Percentiles rank a stretch among this genome's conserved stretches.
phyloP scores from a whole-genome alignment of 176 grass and related monocot genomes.

The Bothriochloa decipiens region DNA sequence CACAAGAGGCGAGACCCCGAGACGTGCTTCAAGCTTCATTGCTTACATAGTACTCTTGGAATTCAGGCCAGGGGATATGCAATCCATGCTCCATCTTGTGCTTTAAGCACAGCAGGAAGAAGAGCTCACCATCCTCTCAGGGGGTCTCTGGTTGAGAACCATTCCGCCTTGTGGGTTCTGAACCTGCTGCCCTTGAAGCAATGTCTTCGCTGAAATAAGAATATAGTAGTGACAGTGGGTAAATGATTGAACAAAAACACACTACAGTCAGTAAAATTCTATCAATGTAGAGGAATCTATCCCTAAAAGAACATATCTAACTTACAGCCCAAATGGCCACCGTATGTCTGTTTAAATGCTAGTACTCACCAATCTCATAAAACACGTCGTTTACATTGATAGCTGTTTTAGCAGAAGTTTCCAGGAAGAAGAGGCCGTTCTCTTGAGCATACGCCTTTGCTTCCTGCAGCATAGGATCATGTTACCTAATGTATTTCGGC shows the following conservation, averaged over 20 bases:
- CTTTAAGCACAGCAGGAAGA: slow-evolving; percentile 85
- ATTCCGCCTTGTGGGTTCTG: slow-evolving; percentile 73
- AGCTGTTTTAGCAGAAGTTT: slow-evolving; percentile 95
- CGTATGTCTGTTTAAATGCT: neutral
- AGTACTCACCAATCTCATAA: slow-evolving; percentile 79
- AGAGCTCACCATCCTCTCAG: slow-evolving; percentile 63
- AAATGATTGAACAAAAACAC: neutral
- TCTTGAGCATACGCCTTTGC: slow-evolving; percentile 82
- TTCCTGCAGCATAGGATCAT: slow-evolving; percentile 58
- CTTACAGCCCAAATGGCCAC: neutral
- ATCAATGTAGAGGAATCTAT: neutral
- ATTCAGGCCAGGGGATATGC: slow-evolving; percentile 16
- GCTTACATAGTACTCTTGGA: slow-evolving; percentile 26
- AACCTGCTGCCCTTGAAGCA: slow-evolving; percentile 63
- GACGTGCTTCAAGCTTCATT: neutral
- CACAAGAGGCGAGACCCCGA: slow-evolving; percentile 17
- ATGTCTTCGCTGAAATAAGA: slow-evolving; percentile 73
- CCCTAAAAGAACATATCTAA: neutral
- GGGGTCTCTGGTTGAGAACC: slow-evolving; percentile 62
- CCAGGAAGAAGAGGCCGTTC: slow-evolving; percentile 87
- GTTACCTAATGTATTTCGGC: neutral
- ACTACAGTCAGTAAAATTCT: neutral
- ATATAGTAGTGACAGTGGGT: neutral
- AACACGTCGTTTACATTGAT: slow-evolving; percentile 92
- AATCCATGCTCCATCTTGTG: neutral